Evolutionary conservation across 768 basidiomycete genomes (phyloP).

Genomic region (Lepiota brunneoincarnata): DNA sequence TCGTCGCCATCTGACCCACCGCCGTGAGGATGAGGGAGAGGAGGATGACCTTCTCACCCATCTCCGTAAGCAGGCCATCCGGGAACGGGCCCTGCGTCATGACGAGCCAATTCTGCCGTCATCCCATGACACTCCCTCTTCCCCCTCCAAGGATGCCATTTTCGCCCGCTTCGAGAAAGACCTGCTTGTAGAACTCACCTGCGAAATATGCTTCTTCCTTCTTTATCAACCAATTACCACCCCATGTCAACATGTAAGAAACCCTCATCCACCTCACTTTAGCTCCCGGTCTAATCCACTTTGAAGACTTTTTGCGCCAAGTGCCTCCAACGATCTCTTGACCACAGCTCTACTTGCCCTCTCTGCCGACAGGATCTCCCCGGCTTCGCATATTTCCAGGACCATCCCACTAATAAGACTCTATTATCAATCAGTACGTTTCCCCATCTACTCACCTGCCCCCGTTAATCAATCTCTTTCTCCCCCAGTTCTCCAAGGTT

Average conservation of each 20-base stretch:
- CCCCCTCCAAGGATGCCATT: constrained; percentile 21
- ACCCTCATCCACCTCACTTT: constrained; percentile 17
- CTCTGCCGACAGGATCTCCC: constrained; percentile 83
- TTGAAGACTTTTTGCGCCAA: constrained; percentile 83
- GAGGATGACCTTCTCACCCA: constrained; percentile 35
- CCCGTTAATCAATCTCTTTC: constrained; percentile 9
- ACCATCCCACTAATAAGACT: constrained; percentile 72
- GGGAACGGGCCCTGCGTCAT: constrained; percentile 26
- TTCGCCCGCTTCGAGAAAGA: constrained; percentile 54
- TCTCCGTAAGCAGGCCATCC: constrained; percentile 29
- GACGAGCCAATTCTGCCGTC: constrained; percentile 27
- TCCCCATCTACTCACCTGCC: constrained; percentile 1
- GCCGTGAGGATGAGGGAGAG: constrained; percentile 20
- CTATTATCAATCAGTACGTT: constrained; percentile 66
- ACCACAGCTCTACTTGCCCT: constrained; percentile 81
- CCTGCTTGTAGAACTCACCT: constrained; percentile 69
- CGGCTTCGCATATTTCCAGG: constrained; percentile 72
- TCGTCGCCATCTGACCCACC: constrained; percentile 17
- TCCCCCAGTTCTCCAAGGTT: constrained; percentile 62
- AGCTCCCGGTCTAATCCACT: constrained; percentile 13
- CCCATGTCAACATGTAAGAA: constrained; percentile 92
- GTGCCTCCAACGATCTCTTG: constrained; percentile 88
- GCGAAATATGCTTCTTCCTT: constrained; percentile 88
- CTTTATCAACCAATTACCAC: constrained; percentile 88
- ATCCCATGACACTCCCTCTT: constrained; percentile 10